A percentile compares a stretch with the other conserved stretches of the same genome.
phyloP scores from a whole-genome alignment of 306 rosid genomes.

The Purshia tridentata region DNA sequence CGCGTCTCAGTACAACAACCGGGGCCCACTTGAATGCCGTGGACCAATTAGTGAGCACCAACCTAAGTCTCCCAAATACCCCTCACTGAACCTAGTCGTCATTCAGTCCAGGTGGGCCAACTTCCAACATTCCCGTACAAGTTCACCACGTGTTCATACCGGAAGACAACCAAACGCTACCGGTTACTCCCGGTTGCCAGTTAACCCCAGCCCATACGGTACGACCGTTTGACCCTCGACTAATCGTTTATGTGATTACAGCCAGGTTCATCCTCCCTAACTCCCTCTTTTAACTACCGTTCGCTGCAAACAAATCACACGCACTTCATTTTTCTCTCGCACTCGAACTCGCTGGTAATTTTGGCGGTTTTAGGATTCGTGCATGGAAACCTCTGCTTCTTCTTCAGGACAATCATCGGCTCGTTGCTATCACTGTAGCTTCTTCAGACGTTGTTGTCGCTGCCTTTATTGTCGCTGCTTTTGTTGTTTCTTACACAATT shows the following conservation, averaged over 20 bases:
- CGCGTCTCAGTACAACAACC: not conserved
- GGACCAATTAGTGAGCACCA: too few relatives aligned
- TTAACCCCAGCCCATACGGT: not conserved
- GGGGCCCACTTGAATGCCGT: not conserved
- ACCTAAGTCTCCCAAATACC: not conserved
- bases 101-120: conserved; percentile 8
- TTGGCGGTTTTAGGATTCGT: not conserved
- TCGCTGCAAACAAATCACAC: not conserved
- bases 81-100: conserved; percentile 17
- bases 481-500: conserved; percentile 54
- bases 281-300: not conserved
- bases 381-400: conserved; percentile 47
- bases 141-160: conserved; percentile 10
- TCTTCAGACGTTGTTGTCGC: conserved; percentile 48
- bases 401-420: conserved; percentile 17
- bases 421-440: conserved; percentile 41
- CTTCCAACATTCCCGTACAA: not conserved
- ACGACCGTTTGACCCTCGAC: not conserved
- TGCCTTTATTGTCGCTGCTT: conserved; percentile 60
- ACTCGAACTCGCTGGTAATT: not conserved
- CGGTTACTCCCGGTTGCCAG: conserved; percentile 21
- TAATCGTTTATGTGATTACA: not conserved
- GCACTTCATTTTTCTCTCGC: not conserved
- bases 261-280: conserved; percentile 28
- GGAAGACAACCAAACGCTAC: conserved; percentile 20